Conservation (phyloP, 2,329 filamentous ascomycete species). For the Annulohypoxylon truncatum region DNA sequence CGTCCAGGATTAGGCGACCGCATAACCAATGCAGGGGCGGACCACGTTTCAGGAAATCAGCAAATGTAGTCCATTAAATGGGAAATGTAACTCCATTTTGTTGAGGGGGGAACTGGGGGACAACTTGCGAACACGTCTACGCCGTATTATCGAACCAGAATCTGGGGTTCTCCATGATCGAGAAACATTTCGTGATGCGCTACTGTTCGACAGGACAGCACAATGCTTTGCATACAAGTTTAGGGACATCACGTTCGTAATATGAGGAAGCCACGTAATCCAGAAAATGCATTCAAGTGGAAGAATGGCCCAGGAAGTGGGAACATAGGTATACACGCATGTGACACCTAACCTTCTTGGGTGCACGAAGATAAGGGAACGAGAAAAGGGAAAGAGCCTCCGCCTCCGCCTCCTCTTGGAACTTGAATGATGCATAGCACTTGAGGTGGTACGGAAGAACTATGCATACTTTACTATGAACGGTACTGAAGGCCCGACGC, state of each 20-base stretch:
- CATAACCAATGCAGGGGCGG: constrained; percentile 36
- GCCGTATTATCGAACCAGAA: constrained; percentile 18
- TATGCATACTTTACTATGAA: constrained; percentile 3
- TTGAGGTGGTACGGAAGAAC: too few species aligned
- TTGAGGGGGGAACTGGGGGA: neutral
- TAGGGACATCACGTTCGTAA: neutral
- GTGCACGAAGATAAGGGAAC: constrained; percentile 1
- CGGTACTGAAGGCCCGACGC: constrained; percentile 6
- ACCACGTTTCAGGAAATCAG: constrained; percentile 33
- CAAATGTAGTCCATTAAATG: constrained; percentile 22
- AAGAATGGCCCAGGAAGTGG: neutral
- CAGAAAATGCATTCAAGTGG: neutral
- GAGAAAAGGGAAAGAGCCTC: constrained; percentile 10
- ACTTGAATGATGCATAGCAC: constrained; percentile 12
- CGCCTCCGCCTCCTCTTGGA: constrained; percentile 7
- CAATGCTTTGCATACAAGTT: constrained; percentile 4
- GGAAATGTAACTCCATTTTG: constrained; percentile 4
- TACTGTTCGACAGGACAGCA: neutral
- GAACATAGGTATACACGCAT: neutral
- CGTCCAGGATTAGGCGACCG: constrained; percentile 33
- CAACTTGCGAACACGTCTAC: constrained; percentile 7
- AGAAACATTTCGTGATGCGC: neutral
- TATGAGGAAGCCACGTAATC: neutral
- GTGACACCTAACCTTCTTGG: neutral
- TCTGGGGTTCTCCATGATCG: constrained; percentile 27